Base-by-base conservation (phyloP, 2,329 filamentous ascomycete species). In the Hymenoscyphus infarciens region DNA sequence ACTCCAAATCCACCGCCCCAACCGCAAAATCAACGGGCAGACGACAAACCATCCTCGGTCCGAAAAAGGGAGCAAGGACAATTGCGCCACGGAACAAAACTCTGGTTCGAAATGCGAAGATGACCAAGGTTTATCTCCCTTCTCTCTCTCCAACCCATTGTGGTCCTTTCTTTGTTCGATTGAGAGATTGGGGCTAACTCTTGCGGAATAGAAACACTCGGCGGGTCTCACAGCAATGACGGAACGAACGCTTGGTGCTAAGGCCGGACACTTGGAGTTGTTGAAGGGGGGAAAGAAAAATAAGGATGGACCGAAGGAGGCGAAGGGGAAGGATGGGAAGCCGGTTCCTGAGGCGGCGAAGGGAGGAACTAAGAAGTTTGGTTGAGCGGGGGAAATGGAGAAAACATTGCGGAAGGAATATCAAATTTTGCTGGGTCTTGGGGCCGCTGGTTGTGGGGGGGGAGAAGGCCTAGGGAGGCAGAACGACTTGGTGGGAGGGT, bases 221-320 rank as follows among this genome's bases (percentile, higher is more conserved):
- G 78, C 83, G 0, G 87, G 87, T 0, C 75, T 91, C 49, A 83
- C 82, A 3, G 82, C 82, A 0, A 80, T 85, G 76, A 91, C 88
- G n/a, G 88, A 91, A 72, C 82, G 83, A 64, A 82, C 81, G 66
- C 79, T 91, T 10, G 88, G 87, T 13, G 79, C 85, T 65, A 84
- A 84, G 70, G 88, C 87, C 5, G 88, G 88, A 15, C 88, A 91
- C 80, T 71, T 91, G 71, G 88, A 91, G 74, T 72, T 91, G 71
- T 74, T 91, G 71, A 80, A 80, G 62, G 86, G 87, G 2, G 87
- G 86, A 13, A 89, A 88, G 81, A 87, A 83, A 75, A 80, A 84
- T 64, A 79, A 75, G 69, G 77, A 78, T 69, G 70, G 66, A 64
- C 29, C 29, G 27, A 74, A 73, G 66, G 73, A 74, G 61, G 73